Evolutionary conservation across 192 early-diverging fungal species (phyloP), one percentile per base, ranked within the genome.

Genomic region (Helicostylum pulchrum): DNA sequence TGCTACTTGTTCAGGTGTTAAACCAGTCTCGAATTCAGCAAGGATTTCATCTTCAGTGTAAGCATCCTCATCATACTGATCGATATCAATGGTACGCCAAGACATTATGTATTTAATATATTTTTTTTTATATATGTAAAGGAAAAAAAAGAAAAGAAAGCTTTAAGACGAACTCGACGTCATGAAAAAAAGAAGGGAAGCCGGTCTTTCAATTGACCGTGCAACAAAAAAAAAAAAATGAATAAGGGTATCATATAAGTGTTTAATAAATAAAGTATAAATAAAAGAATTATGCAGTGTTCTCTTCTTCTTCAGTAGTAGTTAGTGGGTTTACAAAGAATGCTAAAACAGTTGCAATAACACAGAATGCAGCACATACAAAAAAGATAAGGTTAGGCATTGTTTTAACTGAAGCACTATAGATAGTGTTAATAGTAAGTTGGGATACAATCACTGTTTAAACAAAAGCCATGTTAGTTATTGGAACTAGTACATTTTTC

Each of bases 51-150:
- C 73, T 61, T 79, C 76, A 23, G 68, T 68, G 34, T 83, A 77
- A 26, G 53, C 61, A 60, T 88, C 85, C 47, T 85, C 83, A 56
- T 85, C 85, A 60, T 83, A 83, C 49, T 83, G 70, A 67, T 90
- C 88, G 59, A 90, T 81, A 71, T 90, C 82, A 53, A 85, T 78
- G 68, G 73, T 84, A 53, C 88, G 85, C 77, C 85, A 86, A 64
- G 88, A 74, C 88, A 90, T 90, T 39, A 9, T 39, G 9, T 39
- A 60, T 43, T 74, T 30, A 23, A 56, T 47, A 4, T 3, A 4
- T 50, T 23, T 50, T 10, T 51, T 7, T 50, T 20, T 56, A 17
- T 21, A 10, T 36, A 10, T 12, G 4, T 10, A 4, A 3, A 39
- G 6, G 36, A 0, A 9, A 39, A 39, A 39, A 39, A 39, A 9